Base-by-base conservation (phyloP, 1,284 basidiomycete genomes). In the Fomitiporia mediterranea region DNA sequence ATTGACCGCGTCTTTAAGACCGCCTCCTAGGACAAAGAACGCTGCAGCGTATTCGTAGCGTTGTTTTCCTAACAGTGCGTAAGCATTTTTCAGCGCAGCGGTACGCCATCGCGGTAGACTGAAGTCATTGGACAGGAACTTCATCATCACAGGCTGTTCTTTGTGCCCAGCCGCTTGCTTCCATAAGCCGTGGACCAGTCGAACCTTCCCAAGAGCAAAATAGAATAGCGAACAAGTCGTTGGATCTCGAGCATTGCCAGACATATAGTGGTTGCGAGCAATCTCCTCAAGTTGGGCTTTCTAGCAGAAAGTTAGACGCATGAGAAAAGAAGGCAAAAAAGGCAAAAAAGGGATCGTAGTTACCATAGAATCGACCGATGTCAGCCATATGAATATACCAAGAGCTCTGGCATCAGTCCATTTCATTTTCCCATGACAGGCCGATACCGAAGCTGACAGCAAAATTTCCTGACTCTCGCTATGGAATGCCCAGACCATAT, bases 11-110 rank as follows among this genome's bases (percentile, higher is more conserved):
- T 98, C 97, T 69, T 90, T 90, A 19, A 97, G 72, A 39, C 86
- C 86, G 21, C 85, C 88, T 1, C 93, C 96, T 0, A 99, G 81
- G 56, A 99, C 79, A 75, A 99, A 99, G 73, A 99, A 99, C 0
- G 94, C 94, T 0, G 94, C 95, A 11, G 97, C 96, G 67, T 98
- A 97, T 66, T 93, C 94, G 66, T 91, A 97, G n/a, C 94, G 83
- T 61, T 87, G 89, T 72, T 95, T 97, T 67, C 91, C 83, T 58
- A 99, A 70, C 37, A 99, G 74, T 0, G 93, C 93, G 71, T 89
- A 99, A 1, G 97, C 97, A 68, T 99, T 99, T 77, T 99, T 99
- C 59, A 91, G 73, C 1, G 97, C 96, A 0, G 95, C 95, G 13
- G 91, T 93, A 61, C 84, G 84, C 96, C 96, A 98, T 17, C 94